These are phyloP conservation scores for Cynanchum wilfordii DNA, from an alignment of 257 asterid genomes.

Conservation along the genomic window DNA sequence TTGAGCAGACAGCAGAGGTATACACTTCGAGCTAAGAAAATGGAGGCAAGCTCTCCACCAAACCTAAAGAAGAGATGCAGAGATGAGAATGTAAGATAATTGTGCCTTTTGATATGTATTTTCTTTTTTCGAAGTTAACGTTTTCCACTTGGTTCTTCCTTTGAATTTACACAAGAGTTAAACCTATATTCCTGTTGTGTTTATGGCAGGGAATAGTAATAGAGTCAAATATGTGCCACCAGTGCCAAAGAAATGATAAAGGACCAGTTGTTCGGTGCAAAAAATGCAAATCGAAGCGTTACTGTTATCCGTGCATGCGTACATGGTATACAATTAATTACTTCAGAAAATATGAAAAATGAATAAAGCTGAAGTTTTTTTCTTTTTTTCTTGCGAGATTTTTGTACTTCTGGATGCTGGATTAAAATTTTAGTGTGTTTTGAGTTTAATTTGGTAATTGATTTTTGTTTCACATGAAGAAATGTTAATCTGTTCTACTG, in stretches of 20 bases:
- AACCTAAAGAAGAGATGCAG: slow-evolving; percentile 3
- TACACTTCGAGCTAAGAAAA: background rate
- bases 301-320: slow-evolving; percentile 66
- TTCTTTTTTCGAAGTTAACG: background rate
- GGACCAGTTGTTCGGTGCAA: slow-evolving; percentile 75
- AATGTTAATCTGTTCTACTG: background rate
- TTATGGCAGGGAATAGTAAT: slow-evolving; percentile 39
- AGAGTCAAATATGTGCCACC: slow-evolving; percentile 65
- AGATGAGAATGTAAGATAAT: slow-evolving; percentile 11
- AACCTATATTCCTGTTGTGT: slow-evolving; percentile 10
- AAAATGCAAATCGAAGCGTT: slow-evolving; percentile 54
- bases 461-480: background rate
- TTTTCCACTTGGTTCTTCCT: background rate
- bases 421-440: background rate
- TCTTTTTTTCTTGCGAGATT: slow-evolving; percentile 5
- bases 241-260: slow-evolving; percentile 83
- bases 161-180: background rate
- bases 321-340: slow-evolving; percentile 44
- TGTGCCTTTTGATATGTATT: background rate
- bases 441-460: background rate
- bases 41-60: background rate
- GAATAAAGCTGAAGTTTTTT: background rate
- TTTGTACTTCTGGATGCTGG: background rate
- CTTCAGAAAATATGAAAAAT: background rate
- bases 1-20: slow-evolving; percentile 5